phyloP scores from a whole-genome alignment of 2,329 filamentous ascomycete species.

The Fusarium piperis region DNA sequence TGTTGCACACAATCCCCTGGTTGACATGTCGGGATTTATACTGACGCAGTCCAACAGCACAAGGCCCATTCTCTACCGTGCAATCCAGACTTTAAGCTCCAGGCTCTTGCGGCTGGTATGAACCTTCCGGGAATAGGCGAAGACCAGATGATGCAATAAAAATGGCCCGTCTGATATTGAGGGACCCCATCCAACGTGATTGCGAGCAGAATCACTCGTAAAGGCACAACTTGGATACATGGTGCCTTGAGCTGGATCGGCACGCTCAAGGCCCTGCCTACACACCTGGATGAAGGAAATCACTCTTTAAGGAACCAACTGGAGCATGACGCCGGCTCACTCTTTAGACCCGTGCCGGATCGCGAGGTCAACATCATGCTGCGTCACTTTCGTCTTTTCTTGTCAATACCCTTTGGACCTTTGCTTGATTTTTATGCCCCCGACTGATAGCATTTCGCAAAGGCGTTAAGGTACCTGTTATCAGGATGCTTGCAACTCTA shows the following conservation, averaged over 20 bases:
- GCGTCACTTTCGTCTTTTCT: slow-evolving; percentile 22
- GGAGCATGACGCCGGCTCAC: neutral
- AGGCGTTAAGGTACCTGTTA: slow-evolving; percentile 29
- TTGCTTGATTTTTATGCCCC: slow-evolving; percentile 1
- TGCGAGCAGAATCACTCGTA: neutral
- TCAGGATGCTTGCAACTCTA: slow-evolving; percentile 3
- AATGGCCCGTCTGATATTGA: neutral
- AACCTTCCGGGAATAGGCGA: slow-evolving; percentile 57
- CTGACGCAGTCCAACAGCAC: slow-evolving; percentile 60
- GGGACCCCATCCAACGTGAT: neutral
- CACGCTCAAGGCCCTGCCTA: neutral
- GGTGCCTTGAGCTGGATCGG: neutral
- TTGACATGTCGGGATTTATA: neutral
- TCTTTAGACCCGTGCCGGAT: slow-evolving; percentile 24
- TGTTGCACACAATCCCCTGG: slow-evolving; percentile 43
- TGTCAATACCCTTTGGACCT: slow-evolving; percentile 30
- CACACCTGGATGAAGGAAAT: neutral
- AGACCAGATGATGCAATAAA: slow-evolving; percentile 52
- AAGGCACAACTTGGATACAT: neutral
- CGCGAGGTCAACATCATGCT: slow-evolving; percentile 22
- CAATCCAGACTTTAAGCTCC: slow-evolving; percentile 78
- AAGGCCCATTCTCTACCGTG: slow-evolving; percentile 88
- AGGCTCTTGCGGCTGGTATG: slow-evolving; percentile 56
- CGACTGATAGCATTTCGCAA: slow-evolving; percentile 31
- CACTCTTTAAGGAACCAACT: slow-evolving; percentile 1